Conservation (phyloP, 2,329 filamentous ascomycete genomes). For the Colletotrichum australisinense region DNA sequence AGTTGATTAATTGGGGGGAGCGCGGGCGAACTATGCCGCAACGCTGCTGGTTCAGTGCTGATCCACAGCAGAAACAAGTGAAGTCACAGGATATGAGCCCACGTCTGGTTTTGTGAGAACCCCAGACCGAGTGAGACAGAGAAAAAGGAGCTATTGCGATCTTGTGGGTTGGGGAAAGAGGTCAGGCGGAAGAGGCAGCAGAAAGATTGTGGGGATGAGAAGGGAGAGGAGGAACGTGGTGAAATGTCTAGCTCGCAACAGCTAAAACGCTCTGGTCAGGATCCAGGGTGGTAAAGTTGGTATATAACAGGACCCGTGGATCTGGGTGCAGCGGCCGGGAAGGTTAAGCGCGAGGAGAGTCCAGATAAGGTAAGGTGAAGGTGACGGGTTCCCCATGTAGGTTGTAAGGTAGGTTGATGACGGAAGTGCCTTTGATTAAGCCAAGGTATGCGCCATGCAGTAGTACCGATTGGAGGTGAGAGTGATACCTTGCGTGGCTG, state of each 20-base stretch:
- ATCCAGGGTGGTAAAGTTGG: conserved; percentile 21
- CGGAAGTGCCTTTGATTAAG: conserved; percentile 3
- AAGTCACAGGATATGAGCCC: conserved; percentile 7
- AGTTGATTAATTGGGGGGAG: not conserved
- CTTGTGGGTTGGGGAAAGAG: conserved; percentile 1
- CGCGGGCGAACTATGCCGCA: conserved; percentile 23
- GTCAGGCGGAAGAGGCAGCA: conserved; percentile 15
- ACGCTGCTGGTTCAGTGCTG: not conserved
- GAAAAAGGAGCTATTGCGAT: not conserved
- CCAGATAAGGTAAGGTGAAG: conserved; percentile 23
- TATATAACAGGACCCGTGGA: conserved; percentile 12
- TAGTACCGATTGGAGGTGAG: conserved; percentile 9
- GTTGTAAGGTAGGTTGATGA: not conserved
- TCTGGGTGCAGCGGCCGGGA: conserved; percentile 2
- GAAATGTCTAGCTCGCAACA: conserved; percentile 28
- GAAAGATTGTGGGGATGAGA: conserved; percentile 22
- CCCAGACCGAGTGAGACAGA: conserved; percentile 21
- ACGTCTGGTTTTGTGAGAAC: not conserved
- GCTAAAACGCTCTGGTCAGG: conserved; percentile 10
- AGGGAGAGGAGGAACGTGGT: conserved; percentile 19
- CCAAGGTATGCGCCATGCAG: conserved; percentile 2
- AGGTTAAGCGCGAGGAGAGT: conserved; percentile 24
- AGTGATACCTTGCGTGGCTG: conserved; percentile 14
- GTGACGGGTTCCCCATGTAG: not conserved
- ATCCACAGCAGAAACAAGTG: conserved; percentile 4